Conservation (phyloP, 257 asterid species). For the Solanum sparsipilum region DNA sequence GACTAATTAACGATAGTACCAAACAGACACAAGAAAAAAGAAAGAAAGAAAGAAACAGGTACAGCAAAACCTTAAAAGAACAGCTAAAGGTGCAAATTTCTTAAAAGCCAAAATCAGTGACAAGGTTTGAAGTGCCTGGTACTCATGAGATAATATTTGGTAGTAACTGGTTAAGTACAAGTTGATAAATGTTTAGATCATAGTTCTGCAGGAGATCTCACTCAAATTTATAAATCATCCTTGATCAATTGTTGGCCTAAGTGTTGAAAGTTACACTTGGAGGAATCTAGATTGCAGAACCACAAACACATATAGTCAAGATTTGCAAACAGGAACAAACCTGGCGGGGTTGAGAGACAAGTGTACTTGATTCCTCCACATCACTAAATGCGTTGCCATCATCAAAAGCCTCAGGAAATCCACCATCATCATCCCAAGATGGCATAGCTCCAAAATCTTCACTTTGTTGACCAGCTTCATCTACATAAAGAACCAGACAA, state of each 20-base stretch:
- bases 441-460: slow-evolving; percentile 47
- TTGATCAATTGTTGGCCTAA: not conserved
- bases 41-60: not conserved
- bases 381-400: slow-evolving; percentile 49
- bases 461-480: slow-evolving; percentile 35
- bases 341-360: slow-evolving; percentile 98
- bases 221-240: not conserved
- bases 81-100: not conserved
- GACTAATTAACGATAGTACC: not conserved
- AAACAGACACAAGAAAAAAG: not conserved
- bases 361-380: slow-evolving; percentile 46
- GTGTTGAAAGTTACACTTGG: not conserved
- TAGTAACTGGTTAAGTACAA: not conserved
- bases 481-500: slow-evolving; percentile 23
- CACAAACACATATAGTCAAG: not conserved
- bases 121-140: not conserved
- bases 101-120: not conserved
- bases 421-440: slow-evolving; percentile 67
- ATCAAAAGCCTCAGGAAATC: slow-evolving; percentile 44
- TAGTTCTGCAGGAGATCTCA: not conserved
- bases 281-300: not conserved
- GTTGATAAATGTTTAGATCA: not conserved
- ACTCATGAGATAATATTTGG: not conserved
- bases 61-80: not conserved
- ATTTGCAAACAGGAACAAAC: slow-evolving; percentile 22